Conservation (phyloP, 805 yeast species). For the Saccharomycopsis fibuligera region DNA sequence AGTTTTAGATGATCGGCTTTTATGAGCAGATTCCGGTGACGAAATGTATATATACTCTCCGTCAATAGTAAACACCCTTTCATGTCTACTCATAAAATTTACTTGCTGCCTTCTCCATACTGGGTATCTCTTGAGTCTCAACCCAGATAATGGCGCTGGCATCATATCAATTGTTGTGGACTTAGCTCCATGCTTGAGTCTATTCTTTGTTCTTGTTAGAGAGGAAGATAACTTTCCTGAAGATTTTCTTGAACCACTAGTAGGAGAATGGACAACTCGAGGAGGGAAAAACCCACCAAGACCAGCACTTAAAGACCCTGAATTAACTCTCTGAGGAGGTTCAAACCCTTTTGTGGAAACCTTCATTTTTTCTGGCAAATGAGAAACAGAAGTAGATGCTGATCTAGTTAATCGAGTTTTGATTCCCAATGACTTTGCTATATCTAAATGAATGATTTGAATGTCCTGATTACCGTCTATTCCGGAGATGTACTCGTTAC, state of each 20-base stretch:
- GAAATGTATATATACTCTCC: slow-evolving; percentile 90
- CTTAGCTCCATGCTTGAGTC: not conserved
- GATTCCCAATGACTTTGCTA: slow-evolving; percentile 26
- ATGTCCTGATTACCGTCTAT: slow-evolving; percentile 36
- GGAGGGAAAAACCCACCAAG: slow-evolving; percentile 26
- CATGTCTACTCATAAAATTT: slow-evolving; percentile 74
- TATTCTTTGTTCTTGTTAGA: slow-evolving; percentile 7
- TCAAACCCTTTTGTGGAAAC: not conserved
- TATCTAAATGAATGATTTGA: slow-evolving; percentile 38
- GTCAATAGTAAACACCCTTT: slow-evolving; percentile 79
- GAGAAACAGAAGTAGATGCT: not conserved
- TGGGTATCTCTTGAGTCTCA: slow-evolving; percentile 68
- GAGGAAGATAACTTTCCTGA: slow-evolving; percentile 15
- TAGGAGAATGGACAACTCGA: slow-evolving; percentile 22
- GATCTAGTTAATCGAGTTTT: not conserved
- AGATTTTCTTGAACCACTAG: slow-evolving; percentile 1
- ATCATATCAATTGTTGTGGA: slow-evolving; percentile 8
- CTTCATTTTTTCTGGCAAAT: not conserved
- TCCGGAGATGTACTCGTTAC: slow-evolving; percentile 35
- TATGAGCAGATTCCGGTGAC: slow-evolving; percentile 53
- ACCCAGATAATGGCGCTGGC: slow-evolving; percentile 31
- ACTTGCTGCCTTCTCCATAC: slow-evolving; percentile 87
- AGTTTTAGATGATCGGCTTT: slow-evolving; percentile 53
- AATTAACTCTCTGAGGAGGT: not conserved
- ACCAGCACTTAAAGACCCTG: not conserved